phyloP scores from a whole-genome alignment of 169 alveolate species.

The Plasmodium inui region DNA sequence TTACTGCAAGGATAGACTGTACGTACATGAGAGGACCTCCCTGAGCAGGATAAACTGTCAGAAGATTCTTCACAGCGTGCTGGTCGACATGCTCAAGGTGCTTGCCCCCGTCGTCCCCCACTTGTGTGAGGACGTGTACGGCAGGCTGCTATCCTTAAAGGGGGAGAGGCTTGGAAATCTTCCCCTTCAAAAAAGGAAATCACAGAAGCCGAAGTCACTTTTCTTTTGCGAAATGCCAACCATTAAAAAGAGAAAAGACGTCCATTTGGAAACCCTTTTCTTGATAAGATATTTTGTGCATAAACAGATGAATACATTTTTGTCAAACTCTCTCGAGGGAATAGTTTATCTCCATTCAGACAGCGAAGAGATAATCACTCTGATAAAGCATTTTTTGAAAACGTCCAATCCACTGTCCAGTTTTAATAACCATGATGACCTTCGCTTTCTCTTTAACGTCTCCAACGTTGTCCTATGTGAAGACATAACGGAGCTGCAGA shows the following conservation, averaged over 20 bases:
- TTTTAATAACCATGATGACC: constrained; percentile 65
- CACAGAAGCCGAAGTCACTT: not conserved
- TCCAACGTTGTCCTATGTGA: constrained; percentile 53
- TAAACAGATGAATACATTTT: constrained; percentile 26
- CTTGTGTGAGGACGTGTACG: constrained; percentile 67
- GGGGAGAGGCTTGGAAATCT: not conserved
- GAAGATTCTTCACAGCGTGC: constrained; percentile 10
- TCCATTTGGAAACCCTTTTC: constrained; percentile 38
- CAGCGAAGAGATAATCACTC: not conserved
- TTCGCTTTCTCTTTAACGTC: constrained; percentile 69
- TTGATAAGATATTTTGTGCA: constrained; percentile 54
- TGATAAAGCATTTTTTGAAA: constrained; percentile 30
- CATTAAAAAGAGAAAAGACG: constrained; percentile 26
- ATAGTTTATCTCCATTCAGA: constrained; percentile 30
- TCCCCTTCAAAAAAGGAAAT: not conserved
- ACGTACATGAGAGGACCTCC: constrained; percentile 47
- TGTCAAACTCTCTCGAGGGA: constrained; percentile 55
- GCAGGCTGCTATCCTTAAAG: not conserved
- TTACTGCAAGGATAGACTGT: constrained; percentile 68
- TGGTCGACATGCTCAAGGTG: constrained; percentile 24
- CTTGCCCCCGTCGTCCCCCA: constrained; percentile 66
- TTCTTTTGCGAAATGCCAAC: constrained; percentile 52
- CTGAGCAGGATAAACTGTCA: constrained; percentile 66
- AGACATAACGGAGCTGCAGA: constrained; percentile 2
- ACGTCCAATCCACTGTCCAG: not conserved